Percentiles rank a stretch among this genome's conserved stretches.
Conservation (phyloP, 768 basidiomycete species). For the Termitomyces sp. region DNA sequence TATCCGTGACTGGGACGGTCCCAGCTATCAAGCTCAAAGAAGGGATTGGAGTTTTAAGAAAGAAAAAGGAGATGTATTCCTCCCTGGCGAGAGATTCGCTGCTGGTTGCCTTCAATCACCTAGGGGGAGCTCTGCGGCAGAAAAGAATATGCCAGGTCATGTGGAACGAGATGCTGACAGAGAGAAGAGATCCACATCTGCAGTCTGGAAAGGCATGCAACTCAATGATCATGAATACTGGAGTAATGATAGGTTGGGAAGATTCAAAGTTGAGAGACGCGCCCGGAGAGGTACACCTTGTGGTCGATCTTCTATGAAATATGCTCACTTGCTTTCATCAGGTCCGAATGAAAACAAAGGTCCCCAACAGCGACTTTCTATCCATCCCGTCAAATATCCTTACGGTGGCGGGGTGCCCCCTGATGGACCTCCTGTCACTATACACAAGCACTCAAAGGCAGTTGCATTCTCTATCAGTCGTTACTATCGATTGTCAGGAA, state of each 20-base stretch:
- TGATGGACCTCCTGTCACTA: constrained; percentile 57
- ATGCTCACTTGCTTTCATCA: constrained; percentile 11
- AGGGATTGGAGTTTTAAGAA: constrained; percentile 56
- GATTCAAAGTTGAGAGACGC: constrained; percentile 54
- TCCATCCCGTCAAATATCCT: constrained; percentile 49
- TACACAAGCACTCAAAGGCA: constrained; percentile 81
- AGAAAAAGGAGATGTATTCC: constrained; percentile 39
- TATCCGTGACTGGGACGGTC: constrained; percentile 37
- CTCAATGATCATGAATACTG: constrained; percentile 58
- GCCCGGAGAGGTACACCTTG: constrained; percentile 30
- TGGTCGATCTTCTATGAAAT: not conserved
- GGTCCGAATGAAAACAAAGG: constrained; percentile 50
- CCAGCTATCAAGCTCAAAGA: constrained; percentile 35
- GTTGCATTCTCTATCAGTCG: constrained; percentile 77
- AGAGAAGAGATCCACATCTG: constrained; percentile 16
- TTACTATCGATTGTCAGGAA: constrained; percentile 32
- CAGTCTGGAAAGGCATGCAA: constrained; percentile 42
- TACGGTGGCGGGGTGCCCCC: constrained; percentile 26
- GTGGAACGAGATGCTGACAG: constrained; percentile 7
- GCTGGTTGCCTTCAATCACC: constrained; percentile 24
- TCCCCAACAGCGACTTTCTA: constrained; percentile 62
- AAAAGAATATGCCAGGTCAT: constrained; percentile 8
- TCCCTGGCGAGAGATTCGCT: constrained; percentile 13
- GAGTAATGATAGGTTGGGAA: constrained; percentile 57
- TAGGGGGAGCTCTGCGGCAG: constrained; percentile 23